A percentile compares a stretch with the other conserved stretches of the same genome.
phyloP scores from a whole-genome alignment of 345 rosid genomes.

The Lumnitzera racemosa region DNA sequence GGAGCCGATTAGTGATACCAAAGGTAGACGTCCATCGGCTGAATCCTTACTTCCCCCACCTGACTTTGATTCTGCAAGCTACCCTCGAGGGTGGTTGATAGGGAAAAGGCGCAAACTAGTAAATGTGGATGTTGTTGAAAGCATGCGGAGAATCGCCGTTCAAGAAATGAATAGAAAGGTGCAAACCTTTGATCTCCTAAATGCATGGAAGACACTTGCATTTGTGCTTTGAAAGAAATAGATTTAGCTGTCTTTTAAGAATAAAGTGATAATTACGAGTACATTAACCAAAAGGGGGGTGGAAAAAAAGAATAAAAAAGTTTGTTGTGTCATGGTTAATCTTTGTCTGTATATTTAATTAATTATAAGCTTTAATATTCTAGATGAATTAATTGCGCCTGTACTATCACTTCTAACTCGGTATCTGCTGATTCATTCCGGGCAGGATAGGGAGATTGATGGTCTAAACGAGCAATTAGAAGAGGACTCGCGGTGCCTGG shows the following conservation, averaged over 20 bases:
- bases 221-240: not conserved
- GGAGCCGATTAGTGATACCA: conserved; percentile 44
- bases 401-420: not conserved
- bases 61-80: conserved; percentile 70
- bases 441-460: conserved; percentile 79
- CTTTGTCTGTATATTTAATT: too few species aligned
- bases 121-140: conserved; percentile 90
- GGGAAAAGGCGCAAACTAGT: conserved; percentile 95
- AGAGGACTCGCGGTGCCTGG: conserved; percentile 72
- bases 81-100: conserved; percentile 88
- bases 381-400: not conserved
- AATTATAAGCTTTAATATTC: too few species aligned
- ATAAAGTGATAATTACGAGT: not conserved
- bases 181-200: not conserved
- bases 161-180: conserved; percentile 99
- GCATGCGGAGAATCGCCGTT: conserved; percentile 93
- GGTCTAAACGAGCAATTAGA: conserved; percentile 93
- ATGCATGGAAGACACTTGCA: too few species aligned
- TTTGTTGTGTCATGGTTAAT: too few species aligned
- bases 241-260: not conserved
- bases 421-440: not conserved
- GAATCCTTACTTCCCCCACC: conserved; percentile 88
- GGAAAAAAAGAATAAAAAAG: too few species aligned
- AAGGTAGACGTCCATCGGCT: conserved; percentile 42
- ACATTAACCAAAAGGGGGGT: too few species aligned